These are phyloP conservation scores for Penicillium lagena DNA, from an alignment of 495 filamentous ascomycete species.

Conservation along the genomic window DNA sequence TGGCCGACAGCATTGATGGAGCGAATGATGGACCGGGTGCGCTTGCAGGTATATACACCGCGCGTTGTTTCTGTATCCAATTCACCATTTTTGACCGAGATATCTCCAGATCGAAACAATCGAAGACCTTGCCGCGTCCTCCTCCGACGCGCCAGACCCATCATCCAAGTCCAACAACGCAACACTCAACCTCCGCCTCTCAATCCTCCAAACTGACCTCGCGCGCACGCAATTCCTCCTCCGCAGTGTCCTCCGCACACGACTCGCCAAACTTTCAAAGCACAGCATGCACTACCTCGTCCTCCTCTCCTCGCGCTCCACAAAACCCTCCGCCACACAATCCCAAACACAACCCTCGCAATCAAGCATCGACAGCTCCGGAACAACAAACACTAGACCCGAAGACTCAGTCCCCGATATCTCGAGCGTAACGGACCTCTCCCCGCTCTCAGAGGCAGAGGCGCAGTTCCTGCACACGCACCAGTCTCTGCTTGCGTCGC, in stretches of 20 bases:
- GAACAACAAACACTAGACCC: conserved; percentile 12
- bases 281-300: conserved; percentile 39
- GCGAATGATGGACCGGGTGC: conserved; percentile 70
- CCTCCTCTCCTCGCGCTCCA: conserved; percentile 40
- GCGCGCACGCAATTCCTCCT: conserved; percentile 88
- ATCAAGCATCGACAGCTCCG: conserved; percentile 4
- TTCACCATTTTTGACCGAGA: too few species aligned
- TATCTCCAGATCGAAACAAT: conserved; percentile 57
- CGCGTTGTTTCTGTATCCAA: too few species aligned
- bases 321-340: conserved; percentile 46
- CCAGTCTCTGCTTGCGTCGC: conserved; percentile 70
- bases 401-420: conserved; percentile 31
- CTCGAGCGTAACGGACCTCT: conserved; percentile 32
- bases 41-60: conserved; percentile 46
- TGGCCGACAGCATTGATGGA: conserved; percentile 65
- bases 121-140: conserved; percentile 60
- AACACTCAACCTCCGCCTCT: conserved; percentile 83
- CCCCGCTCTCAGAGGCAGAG: conserved; percentile 65
- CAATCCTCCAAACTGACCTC: conserved; percentile 94
- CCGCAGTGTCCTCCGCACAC: conserved; percentile 73
- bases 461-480: conserved; percentile 73
- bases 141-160: conserved; percentile 29
- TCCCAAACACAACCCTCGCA: conserved; percentile 52
- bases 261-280: conserved; percentile 66
- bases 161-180: conserved; percentile 63